Conservation (phyloP, 441 rosid genomes). For the Adansonia grandidieri region DNA sequence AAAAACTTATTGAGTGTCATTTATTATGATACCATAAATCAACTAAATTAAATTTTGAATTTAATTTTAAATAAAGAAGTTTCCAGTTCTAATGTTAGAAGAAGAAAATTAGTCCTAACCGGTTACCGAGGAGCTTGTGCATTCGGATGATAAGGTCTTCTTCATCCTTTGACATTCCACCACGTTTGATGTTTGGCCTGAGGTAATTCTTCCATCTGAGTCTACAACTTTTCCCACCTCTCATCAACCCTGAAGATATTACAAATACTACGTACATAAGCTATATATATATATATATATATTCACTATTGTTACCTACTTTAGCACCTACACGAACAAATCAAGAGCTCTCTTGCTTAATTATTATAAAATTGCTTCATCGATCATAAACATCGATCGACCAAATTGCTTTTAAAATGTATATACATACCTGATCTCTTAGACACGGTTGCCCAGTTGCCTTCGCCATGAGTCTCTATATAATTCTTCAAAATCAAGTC, state of each 20-base stretch:
- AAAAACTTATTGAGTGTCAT: too few relatives aligned
- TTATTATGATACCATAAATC: too few relatives aligned
- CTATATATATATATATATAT: too few relatives aligned
- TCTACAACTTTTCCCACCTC: constrained; percentile 74
- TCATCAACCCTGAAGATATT: constrained; percentile 46
- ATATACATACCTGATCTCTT: too few relatives aligned
- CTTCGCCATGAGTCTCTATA: too few relatives aligned
- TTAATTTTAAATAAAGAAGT: neutral
- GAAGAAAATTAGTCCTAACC: constrained; percentile 33
- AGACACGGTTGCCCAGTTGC: too few relatives aligned
- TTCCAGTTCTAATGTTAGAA: neutral
- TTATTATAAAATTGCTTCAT: neutral
- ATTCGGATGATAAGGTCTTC: constrained; percentile 70
- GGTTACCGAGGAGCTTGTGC: constrained; percentile 72
- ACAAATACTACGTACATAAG: neutral
- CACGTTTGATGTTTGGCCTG: constrained; percentile 68
- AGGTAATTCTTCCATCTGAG: constrained; percentile 71
- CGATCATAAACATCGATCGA: neutral
- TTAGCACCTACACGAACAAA: neutral
- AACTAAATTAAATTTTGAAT: too few relatives aligned
- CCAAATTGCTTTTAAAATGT: neutral
- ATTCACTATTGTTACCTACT: neutral
- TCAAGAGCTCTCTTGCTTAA: neutral
- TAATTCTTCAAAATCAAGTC: too few relatives aligned
- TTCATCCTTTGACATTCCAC: constrained; percentile 63